A percentile compares a stretch with the other conserved stretches of the same genome.
Evolutionary conservation across 495 filamentous ascomycete species (phyloP).

Genomic region (Bombardia bombarda): DNA sequence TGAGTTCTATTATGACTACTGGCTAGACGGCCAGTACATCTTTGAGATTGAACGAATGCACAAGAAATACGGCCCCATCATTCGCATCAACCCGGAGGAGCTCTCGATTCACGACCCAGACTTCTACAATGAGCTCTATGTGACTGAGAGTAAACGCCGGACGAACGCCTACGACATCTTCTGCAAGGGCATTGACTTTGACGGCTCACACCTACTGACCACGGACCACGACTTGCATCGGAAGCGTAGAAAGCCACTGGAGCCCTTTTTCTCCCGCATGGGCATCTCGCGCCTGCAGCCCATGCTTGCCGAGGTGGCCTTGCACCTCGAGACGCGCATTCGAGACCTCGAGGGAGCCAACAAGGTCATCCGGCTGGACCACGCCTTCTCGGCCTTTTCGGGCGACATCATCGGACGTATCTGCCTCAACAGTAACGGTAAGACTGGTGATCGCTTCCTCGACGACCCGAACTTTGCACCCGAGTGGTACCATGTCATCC

Average conservation of each 20-base stretch:
- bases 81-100: conserved; percentile 44
- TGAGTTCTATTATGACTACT: conserved; percentile 37
- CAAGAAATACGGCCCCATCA: conserved; percentile 30
- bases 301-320: conserved; percentile 4
- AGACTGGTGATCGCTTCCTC: conserved; percentile 4
- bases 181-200: background rate
- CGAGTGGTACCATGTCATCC: conserved; percentile 10
- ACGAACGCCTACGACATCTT: background rate
- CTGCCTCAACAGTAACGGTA: conserved; percentile 2
- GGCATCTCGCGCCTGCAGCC: conserved; percentile 8
- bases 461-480: conserved; percentile 4
- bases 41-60: conserved; percentile 14
- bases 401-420: conserved; percentile 5
- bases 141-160: background rate
- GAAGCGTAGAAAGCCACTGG: conserved; percentile 12
- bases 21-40: conserved; percentile 7
- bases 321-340: background rate
- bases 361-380: conserved; percentile 1
- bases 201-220: background rate
- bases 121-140: conserved; percentile 29
- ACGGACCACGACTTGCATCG: conserved; percentile 13
- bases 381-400: conserved; percentile 7
- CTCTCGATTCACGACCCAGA: conserved; percentile 39
- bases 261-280: conserved; percentile 14
- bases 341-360: background rate